phyloP scores from a whole-genome alignment of 2,329 filamentous ascomycete genomes.

The Pseudogymnoascus pannorum region DNA sequence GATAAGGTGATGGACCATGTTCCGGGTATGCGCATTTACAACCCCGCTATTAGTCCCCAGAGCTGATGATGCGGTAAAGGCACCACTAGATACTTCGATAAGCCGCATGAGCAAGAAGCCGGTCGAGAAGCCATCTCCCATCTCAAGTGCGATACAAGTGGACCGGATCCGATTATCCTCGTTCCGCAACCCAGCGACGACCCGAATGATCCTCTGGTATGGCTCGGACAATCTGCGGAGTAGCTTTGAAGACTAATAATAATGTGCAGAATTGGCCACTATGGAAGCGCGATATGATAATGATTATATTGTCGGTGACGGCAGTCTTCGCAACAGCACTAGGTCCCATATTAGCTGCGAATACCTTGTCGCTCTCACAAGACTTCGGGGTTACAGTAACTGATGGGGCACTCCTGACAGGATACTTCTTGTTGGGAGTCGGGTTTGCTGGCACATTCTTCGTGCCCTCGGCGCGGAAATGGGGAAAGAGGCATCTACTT shows the following conservation, averaged over 20 bases:
- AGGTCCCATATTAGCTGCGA: conserved; percentile 79
- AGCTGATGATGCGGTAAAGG: conserved; percentile 31
- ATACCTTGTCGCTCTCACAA: conserved; percentile 69
- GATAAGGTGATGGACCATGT: conserved; percentile 60
- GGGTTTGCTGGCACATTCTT: conserved; percentile 76
- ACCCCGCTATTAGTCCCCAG: not conserved
- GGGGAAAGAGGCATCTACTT: conserved; percentile 88
- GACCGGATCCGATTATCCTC: conserved; percentile 64
- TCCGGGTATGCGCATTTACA: conserved; percentile 50
- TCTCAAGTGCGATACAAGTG: conserved; percentile 67
- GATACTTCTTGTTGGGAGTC: conserved; percentile 78
- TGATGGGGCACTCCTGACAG: conserved; percentile 74
- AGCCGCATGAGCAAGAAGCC: conserved; percentile 41
- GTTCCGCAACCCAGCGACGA: conserved; percentile 88
- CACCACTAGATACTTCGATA: conserved; percentile 59
- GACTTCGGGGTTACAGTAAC: conserved; percentile 61
- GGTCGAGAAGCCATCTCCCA: conserved; percentile 32
- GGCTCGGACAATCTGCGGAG: conserved; percentile 15
- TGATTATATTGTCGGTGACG: conserved; percentile 67
- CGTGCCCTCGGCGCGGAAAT: conserved; percentile 80
- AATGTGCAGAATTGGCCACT: conserved; percentile 67
- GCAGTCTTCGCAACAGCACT: conserved; percentile 79
- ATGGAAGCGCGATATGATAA: conserved; percentile 76
- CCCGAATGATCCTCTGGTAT: conserved; percentile 76
- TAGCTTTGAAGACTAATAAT: conserved; percentile 17